phyloP scores from a whole-genome alignment of 768 basidiomycete species.

The Psilocybe tampanensis region DNA sequence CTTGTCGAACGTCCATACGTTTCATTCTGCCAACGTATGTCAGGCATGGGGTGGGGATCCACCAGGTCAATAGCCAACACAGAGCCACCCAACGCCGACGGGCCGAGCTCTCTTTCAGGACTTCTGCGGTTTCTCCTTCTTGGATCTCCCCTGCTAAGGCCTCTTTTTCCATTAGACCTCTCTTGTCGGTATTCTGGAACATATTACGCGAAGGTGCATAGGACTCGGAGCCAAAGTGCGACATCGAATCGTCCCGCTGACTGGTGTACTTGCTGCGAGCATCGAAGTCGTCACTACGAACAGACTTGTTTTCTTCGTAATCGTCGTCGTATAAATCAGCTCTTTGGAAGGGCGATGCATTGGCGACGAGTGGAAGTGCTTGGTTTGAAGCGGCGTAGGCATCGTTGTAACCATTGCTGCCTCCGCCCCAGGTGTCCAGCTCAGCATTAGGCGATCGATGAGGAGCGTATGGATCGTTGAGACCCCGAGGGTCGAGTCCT shows the following conservation, averaged over 20 bases:
- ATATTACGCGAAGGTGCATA: slow-evolving; percentile 95
- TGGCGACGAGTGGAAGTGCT: slow-evolving; percentile 79
- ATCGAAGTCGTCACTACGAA: slow-evolving; percentile 80
- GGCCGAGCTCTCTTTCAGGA: slow-evolving; percentile 79
- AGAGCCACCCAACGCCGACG: slow-evolving; percentile 86
- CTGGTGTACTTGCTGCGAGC: slow-evolving; percentile 77
- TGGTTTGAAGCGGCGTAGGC: slow-evolving; percentile 64
- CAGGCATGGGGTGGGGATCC: slow-evolving; percentile 78
- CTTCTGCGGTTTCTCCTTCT: slow-evolving; percentile 88
- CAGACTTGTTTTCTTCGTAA: slow-evolving; percentile 75
- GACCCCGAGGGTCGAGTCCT: slow-evolving; percentile 58
- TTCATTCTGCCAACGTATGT: slow-evolving; percentile 88
- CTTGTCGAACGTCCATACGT: slow-evolving; percentile 89
- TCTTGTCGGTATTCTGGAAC: slow-evolving; percentile 86
- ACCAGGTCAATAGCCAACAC: slow-evolving; percentile 91
- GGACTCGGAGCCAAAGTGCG: slow-evolving; percentile 87
- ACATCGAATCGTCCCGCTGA: slow-evolving; percentile 74
- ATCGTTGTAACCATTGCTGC: slow-evolving; percentile 46
- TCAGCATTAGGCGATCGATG: slow-evolving; percentile 60
- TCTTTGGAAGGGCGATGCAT: slow-evolving; percentile 83
- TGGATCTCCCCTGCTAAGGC: slow-evolving; percentile 81
- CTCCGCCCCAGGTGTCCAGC: slow-evolving; percentile 34
- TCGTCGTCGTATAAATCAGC: slow-evolving; percentile 74
- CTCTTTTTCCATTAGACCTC: slow-evolving; percentile 77
- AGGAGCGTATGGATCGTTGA: slow-evolving; percentile 76